A percentile compares a stretch with the other conserved stretches of the same genome.
phyloP scores from a whole-genome alignment of 2,329 filamentous ascomycete species.

The Cercospora berteroae region DNA sequence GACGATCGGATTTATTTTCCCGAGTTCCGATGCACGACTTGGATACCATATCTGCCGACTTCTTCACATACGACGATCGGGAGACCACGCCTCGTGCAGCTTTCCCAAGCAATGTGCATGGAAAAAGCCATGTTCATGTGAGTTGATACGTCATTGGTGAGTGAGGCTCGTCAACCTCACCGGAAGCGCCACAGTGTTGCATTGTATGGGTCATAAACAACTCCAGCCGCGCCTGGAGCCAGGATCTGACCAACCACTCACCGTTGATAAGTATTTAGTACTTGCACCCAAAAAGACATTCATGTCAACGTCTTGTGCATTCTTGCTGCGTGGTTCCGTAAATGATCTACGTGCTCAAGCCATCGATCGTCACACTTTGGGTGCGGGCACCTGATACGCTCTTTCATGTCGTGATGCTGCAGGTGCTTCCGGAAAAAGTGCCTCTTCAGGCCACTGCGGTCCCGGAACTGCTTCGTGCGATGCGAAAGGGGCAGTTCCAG shows the following conservation, averaged over 20 bases:
- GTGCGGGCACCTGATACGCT: background rate
- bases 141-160: background rate
- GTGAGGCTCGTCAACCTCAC: background rate
- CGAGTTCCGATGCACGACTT: background rate
- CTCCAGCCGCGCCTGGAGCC: background rate
- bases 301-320: background rate
- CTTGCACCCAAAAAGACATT: background rate
- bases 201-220: background rate
- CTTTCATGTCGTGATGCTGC: background rate
- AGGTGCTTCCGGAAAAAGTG: background rate
- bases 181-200: background rate
- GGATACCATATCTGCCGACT: background rate
- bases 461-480: too few relatives aligned
- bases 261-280: background rate
- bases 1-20: background rate
- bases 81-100: background rate
- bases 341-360: background rate
- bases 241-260: background rate
- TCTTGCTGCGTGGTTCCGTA: background rate
- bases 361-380: background rate
- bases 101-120: background rate
- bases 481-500: too few relatives aligned
- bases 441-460: background rate
- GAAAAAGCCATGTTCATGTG: background rate
- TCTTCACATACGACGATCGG: background rate